These are phyloP conservation scores for Sporothrix pseudoabietina DNA, from an alignment of 2,329 filamentous ascomycete genomes.

Conservation along the genomic window DNA sequence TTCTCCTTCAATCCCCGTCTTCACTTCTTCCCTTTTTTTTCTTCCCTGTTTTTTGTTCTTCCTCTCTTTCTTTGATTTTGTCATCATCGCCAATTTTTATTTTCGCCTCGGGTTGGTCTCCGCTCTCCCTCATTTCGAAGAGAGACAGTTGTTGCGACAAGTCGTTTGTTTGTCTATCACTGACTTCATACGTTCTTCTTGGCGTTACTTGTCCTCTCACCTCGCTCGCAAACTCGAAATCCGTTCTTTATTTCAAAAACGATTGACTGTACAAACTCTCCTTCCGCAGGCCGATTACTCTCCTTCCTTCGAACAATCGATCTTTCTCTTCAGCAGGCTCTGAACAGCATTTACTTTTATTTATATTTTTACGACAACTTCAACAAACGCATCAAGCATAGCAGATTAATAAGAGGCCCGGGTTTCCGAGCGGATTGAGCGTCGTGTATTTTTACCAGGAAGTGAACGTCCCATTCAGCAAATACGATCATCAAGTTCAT, in stretches of 20 bases:
- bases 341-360: conserved; percentile 45
- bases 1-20: conserved; percentile 9
- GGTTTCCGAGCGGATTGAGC: not conserved
- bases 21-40: conserved; percentile 18
- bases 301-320: conserved; percentile 20
- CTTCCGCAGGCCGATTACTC: conserved; percentile 32
- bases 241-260: not conserved
- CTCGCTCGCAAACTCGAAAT: conserved; percentile 7
- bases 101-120: conserved; percentile 10
- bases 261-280: conserved; percentile 5
- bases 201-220: not conserved
- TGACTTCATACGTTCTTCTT: conserved; percentile 17
- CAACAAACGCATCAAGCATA: not conserved
- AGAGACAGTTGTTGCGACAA: conserved; percentile 6
- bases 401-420: not conserved
- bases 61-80: conserved; percentile 9
- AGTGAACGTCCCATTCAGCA: conserved; percentile 2
- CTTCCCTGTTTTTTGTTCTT: conserved; percentile 25
- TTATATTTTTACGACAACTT: conserved; percentile 21
- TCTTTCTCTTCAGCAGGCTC: conserved; percentile 56
- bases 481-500: not conserved
- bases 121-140: conserved; percentile 10
- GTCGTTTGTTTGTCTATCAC: not conserved
- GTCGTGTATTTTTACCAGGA: conserved; percentile 16
- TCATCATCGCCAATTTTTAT: conserved; percentile 22